Evolutionary conservation across 1,139 yeast species (phyloP).

Genomic region (Lodderomyces orthopsilosis): DNA sequence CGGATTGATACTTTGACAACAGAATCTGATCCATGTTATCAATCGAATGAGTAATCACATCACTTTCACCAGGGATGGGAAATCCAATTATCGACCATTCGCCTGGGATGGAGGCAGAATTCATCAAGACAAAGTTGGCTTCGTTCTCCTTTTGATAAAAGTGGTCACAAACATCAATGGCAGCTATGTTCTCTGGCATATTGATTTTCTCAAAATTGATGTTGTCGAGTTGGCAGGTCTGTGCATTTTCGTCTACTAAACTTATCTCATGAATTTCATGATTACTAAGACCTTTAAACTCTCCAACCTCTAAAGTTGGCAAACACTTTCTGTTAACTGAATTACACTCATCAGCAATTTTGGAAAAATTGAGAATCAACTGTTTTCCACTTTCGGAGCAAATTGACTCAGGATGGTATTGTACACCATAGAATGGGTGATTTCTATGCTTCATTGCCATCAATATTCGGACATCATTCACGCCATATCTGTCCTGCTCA

Average conservation of each 20-base stretch:
- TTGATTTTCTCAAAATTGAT: conserved; percentile 18
- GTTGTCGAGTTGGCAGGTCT: conserved; percentile 2
- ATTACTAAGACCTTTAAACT: conserved; percentile 8
- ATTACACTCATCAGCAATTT: conserved; percentile 45
- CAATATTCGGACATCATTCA: conserved; percentile 37
- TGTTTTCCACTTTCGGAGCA: conserved; percentile 69
- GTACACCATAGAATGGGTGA: conserved; percentile 87
- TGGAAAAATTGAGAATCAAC: conserved; percentile 63
- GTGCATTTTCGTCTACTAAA: conserved; percentile 12
- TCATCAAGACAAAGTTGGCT: conserved; percentile 54
- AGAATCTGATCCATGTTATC: conserved; percentile 27
- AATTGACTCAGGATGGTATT: conserved; percentile 95
- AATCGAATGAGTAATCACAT: conserved; percentile 65
- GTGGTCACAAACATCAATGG: conserved; percentile 53
- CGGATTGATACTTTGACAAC: conserved; percentile 17
- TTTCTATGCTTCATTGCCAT: conserved; percentile 74
- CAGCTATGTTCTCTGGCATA: conserved; percentile 17
- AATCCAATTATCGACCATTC: conserved; percentile 84
- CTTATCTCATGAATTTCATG: conserved; percentile 15
- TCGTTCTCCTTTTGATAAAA: conserved; percentile 18
- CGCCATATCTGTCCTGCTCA: conserved; percentile 28
- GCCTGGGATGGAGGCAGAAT: conserved; percentile 80
- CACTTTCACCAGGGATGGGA: conserved; percentile 51
- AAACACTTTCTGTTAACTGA: conserved; percentile 13
- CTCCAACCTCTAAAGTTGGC: background rate